phyloP scores from a whole-genome alignment of 306 rosid genomes.

The Quercus robur region DNA sequence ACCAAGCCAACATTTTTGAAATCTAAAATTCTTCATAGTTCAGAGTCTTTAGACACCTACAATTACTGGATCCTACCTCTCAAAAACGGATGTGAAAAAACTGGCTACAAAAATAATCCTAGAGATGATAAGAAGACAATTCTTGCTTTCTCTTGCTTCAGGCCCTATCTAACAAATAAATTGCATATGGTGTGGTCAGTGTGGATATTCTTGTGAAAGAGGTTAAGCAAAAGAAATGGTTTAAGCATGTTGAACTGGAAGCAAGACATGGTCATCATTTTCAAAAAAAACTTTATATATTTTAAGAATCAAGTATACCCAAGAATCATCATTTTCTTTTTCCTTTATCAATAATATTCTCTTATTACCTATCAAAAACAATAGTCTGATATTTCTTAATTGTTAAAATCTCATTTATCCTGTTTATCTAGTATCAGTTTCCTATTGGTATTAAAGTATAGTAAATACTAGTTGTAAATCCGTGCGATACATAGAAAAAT shows the following conservation, averaged over 20 bases:
- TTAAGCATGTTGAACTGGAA: not conserved
- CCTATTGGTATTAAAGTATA: too few relatives aligned
- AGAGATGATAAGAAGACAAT: not conserved
- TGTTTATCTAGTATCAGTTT: too few relatives aligned
- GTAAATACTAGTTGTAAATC: fast-evolving
- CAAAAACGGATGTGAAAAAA: not conserved
- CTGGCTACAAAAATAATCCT: conserved; percentile 5
- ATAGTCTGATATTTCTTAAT: too few relatives aligned
- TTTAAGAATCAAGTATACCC: not conserved
- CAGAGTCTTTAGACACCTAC: not conserved
- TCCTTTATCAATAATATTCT: too few relatives aligned
- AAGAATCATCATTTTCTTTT: not conserved
- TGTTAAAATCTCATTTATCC: too few relatives aligned
- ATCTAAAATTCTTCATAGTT: not conserved
- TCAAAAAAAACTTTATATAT: not conserved
- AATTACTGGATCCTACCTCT: not conserved
- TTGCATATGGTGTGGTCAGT: not conserved
- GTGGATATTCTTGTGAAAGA: not conserved
- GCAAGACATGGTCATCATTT: not conserved
- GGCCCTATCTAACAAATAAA: not conserved
- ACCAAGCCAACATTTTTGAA: not conserved
- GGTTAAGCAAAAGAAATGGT: not conserved
- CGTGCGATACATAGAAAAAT: too few relatives aligned
- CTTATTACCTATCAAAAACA: too few relatives aligned
- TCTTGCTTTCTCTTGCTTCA: not conserved